Evolutionary conservation across 2,329 filamentous ascomycete genomes (phyloP), one percentile per base, ranked within the genome.

Genomic region (Dothiorella sarmentorum): DNA sequence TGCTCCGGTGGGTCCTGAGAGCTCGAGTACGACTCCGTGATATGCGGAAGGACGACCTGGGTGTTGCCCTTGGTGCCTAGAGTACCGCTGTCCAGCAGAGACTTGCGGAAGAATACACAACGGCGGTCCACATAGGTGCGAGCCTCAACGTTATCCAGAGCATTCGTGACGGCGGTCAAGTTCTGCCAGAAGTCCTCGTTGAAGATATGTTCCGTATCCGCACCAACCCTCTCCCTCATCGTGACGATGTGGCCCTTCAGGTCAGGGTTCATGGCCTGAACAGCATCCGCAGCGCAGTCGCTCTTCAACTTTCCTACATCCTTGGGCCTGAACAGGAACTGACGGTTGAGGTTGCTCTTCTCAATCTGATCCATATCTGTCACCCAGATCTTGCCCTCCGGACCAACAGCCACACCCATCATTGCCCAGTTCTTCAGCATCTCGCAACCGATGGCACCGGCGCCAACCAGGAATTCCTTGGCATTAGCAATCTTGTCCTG

Each of bases 371-470:
- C 94, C 86, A 96, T 97, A 72, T 99, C 94, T 13, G 95, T 97
- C 51, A 99, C 89, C 60, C 80, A 90, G 68, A 99, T 95, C 74
- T 89, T 88, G 67, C 94, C 94, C 49, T 91, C 84, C 3, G 91
- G 90, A 3, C 94, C 94, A 44, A 89, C 90, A 43, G 88, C 93
- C 27, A 99, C 80, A 65, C 94, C 94, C 73, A 97, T 96, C 92
- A 99, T 95, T 33, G 95, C 93, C 92, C 94, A 99, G 75, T 97
- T 97, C 84, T 99, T 99, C 65, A 99, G 79, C 89, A 97, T 99
- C 72, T 99, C 94, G 70, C 94, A 99, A 44, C 94, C 94, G 72
- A 99, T 99, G 63, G 95, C 94, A 67, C 94, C 94, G 45, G 94
- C 91, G 65, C 94, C 94, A 60, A 99, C 94, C 58, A 99, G 81